Base-by-base conservation (phyloP, 2,329 filamentous ascomycete species). In the Microdochium nivale region DNA sequence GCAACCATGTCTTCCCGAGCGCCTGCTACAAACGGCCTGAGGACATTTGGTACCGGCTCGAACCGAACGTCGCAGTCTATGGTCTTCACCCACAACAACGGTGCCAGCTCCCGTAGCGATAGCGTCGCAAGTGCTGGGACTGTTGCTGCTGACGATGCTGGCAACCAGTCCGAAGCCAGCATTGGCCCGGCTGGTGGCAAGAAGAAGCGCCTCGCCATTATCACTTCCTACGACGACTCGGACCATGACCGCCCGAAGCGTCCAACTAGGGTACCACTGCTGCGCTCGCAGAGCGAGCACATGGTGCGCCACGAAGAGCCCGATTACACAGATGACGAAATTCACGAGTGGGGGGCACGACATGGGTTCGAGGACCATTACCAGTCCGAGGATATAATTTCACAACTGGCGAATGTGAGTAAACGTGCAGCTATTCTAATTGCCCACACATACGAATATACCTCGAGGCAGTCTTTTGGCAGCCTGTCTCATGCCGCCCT, bases 281-380 rank as follows among this genome's bases (percentile, higher is more conserved):
- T 76, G 49, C 73, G 80, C 50, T 80, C 80, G 52, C 80, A 77
- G 67, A 83, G 78, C 64, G 79, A 83, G 58, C 76, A 73, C 59
- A 70, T 67, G 25, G 65, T 71, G 44, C 72, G 71, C 25, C 65
- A 61, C 51, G 65, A 69, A 35, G 68, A 71, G 24, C 64, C 66
- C 43, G 72, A 74, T 43, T 63, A 67, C 49, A 59, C 64, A 25
- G 73, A 76, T 14, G 74, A 77, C 3, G 74, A 77, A 43, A 66
- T 75, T 30, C 68, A 70, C 44, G 74, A 77, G 58, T 79, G 77
- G 75, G 79, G 79, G 8, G 78, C 78, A 67, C 81, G 91, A 48
- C 91, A 96, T 71, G 91, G 91, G 48, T 96, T 94, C 74, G 90
- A 95, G 64, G 87, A 91, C 59, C 90, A 96, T 67, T 90, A 95